phyloP scores from a whole-genome alignment of 164 flowering plant genomes.

The Saururus chinensis region DNA sequence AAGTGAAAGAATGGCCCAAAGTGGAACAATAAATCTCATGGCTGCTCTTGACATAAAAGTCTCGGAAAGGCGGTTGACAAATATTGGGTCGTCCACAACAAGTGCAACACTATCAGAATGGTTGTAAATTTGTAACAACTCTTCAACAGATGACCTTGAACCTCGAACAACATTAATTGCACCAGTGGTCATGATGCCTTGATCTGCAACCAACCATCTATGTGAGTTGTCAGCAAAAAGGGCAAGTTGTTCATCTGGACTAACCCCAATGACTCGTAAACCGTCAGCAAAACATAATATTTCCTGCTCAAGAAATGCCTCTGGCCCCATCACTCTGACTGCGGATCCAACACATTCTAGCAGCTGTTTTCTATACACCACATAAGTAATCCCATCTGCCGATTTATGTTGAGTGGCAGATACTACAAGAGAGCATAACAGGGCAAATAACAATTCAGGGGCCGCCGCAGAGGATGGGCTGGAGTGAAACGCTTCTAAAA shows the following conservation, averaged over 20 bases:
- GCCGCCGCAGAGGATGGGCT: no score
- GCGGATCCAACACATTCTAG: no score
- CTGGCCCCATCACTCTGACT: no score
- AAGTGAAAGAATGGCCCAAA: no score
- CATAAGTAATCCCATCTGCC: no score
- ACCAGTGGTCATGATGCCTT: conserved; percentile 93
- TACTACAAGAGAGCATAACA: no score
- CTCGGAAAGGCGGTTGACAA: conserved; percentile 49
- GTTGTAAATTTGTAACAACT: conserved; percentile 71
- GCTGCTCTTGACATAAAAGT: conserved; percentile 36
- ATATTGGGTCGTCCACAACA: conserved; percentile 65
- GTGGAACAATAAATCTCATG: conserved; percentile 55
- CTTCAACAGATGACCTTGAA: conserved; percentile 79
- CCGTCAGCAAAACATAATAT: conserved; percentile 86
- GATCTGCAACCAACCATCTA: conserved; percentile 95
- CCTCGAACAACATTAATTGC: conserved; percentile 95
- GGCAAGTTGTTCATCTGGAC: conserved; percentile 73
- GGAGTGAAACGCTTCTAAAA: no score
- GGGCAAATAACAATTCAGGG: no score
- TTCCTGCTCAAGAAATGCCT: conserved; percentile 74
- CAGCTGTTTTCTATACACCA: no score
- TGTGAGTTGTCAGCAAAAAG: conserved; percentile 96
- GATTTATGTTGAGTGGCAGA: no score
- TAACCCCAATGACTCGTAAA: conserved; percentile 68
- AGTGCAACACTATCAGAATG: conserved; percentile 95